Evolutionary conservation across 2,329 filamentous ascomycete genomes (phyloP), one percentile per base, ranked within the genome.

Genomic region (Chrysoporthe austroafricana): DNA sequence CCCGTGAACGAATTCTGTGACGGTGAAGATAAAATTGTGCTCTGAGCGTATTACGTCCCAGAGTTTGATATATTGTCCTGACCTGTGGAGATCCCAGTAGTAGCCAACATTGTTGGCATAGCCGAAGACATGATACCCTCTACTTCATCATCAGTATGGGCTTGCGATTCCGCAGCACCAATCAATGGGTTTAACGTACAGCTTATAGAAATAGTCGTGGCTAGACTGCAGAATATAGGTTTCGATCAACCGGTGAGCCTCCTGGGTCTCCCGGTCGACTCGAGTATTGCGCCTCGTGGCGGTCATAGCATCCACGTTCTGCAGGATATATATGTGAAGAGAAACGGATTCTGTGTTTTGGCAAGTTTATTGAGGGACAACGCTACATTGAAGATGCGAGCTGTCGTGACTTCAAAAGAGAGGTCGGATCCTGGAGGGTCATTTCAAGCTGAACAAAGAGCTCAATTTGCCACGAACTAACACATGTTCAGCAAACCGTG

Each of bases 61-160:
- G 34, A 57, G 14, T 14, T 39, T 57, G 34, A 57, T 32, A 18
- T 39, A 13, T 8, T 57, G 54, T n/a, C 54, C 54, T 4, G 14
- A 8, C 14, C 18, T 39, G 34, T 18, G 18, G 18, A 57, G 54
- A 11, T n/a, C 54, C 54, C 32, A 36, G 18, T 57, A 57, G 54
- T 57, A 57, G 8, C 54, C 26, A 18, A 57, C 54, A 13, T 57
- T 57, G 8, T 57, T 57, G 34, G 54, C 54, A 13, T 21, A 57
- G 16, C 39, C 54, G 34, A 57, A 57, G 18, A 21, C 34, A 2
- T 57, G 32, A 13, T 21, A 57, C 2, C 34, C 54, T 57, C 54
- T 57, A 26, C 13, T 57, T 5, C 3, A 57, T n/a, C 3, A 6
- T 57, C 34, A 39, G 54, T 4, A 39, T 39, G 4, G 5, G 54